Percentiles rank a stretch among this genome's conserved stretches.
Evolutionary conservation across 805 yeast species (phyloP).

Genomic region (Teunomyces panamensis): DNA sequence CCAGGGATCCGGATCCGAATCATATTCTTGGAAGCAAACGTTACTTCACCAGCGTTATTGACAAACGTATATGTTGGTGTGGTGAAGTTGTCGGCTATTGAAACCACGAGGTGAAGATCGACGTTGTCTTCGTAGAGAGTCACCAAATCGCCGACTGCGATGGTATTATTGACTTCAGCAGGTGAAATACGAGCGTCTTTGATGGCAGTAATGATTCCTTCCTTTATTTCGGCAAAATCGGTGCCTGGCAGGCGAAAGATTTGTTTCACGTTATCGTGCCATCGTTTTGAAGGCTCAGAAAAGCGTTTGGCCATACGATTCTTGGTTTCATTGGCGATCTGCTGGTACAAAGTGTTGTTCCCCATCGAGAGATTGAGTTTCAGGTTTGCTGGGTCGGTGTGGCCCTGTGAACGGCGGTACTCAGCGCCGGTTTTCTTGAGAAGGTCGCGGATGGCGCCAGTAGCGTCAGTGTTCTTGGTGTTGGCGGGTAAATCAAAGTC

Average conservation of each 20-base stretch:
- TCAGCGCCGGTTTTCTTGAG: slow-evolving; percentile 4
- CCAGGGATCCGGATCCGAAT: slow-evolving; percentile 55
- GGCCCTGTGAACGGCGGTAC: slow-evolving; percentile 3
- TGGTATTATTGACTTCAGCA: slow-evolving; percentile 7
- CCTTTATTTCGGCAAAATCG: background rate
- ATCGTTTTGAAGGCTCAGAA: slow-evolving; percentile 13
- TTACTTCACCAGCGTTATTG: slow-evolving; percentile 54
- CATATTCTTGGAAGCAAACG: slow-evolving; percentile 41
- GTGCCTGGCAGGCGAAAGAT: background rate
- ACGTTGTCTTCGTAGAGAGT: slow-evolving; percentile 45
- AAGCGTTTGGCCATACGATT: slow-evolving; percentile 20
- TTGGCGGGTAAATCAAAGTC: background rate
- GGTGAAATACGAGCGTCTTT: slow-evolving; percentile 9
- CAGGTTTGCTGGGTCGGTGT: slow-evolving; percentile 22
- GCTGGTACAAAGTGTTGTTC: slow-evolving; percentile 17
- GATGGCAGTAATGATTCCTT: slow-evolving; percentile 4
- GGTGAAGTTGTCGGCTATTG: slow-evolving; percentile 45
- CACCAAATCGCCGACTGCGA: slow-evolving; percentile 63
- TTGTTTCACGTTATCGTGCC: slow-evolving; percentile 13
- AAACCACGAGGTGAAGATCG: slow-evolving; percentile 53
- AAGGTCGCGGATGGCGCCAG: background rate
- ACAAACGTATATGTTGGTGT: slow-evolving; percentile 59
- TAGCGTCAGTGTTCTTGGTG: background rate
- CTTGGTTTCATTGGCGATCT: slow-evolving; percentile 14
- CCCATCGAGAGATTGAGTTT: slow-evolving; percentile 16